Evolutionary conservation across 208 protist genomes (phyloP), one percentile per base, ranked within the genome.

Genomic region (Leishmania mexicana): DNA sequence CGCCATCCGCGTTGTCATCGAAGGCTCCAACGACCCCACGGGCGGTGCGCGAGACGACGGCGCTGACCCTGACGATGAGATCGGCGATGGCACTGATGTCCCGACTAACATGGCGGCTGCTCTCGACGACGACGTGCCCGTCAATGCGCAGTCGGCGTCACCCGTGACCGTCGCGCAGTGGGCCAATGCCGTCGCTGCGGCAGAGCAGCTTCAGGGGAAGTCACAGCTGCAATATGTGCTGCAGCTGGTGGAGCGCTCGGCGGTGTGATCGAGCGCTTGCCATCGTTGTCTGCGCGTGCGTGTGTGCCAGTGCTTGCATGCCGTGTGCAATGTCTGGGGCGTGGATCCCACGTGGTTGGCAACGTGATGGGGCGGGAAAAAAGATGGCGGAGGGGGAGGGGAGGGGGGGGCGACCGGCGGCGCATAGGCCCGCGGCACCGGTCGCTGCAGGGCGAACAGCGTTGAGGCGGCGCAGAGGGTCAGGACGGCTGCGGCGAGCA

Each of bases 111-210:
- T 24, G n/a, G 11, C 42, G 51, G 42, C 54, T 79, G 58, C 57
- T 71, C 4, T 54, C 8, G 42, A 65, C 42, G 57, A 49, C 51
- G 6, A 35, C 1, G 51, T 67, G 31, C 4, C 28, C 7, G 57
- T 54, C 4, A 51, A 21, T 2, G 47, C 45, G 13, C 53, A 47
- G 31, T 35, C 68, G 21, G 71, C 28, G 7, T 7, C n/a, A 35
- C 24, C 68, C 2, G 73, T 86, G 78, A 86, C 83, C 40, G 62
- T 83, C 8, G 17, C 2, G 0, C 73, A 72, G 78, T 86, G 83
- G 83, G 24, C 45, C 64, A 60, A 38, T 8, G 78, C 75, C 1
- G 83, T 86, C 51, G 19, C 49, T n/a, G 79, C n/a, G n/a, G 83
- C 83, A 31, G 83, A 86, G 67, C 49, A 28, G 54, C 53, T 47